Base-by-base conservation (phyloP, 2,329 filamentous ascomycete species). In the Cladosporium sp. region DNA sequence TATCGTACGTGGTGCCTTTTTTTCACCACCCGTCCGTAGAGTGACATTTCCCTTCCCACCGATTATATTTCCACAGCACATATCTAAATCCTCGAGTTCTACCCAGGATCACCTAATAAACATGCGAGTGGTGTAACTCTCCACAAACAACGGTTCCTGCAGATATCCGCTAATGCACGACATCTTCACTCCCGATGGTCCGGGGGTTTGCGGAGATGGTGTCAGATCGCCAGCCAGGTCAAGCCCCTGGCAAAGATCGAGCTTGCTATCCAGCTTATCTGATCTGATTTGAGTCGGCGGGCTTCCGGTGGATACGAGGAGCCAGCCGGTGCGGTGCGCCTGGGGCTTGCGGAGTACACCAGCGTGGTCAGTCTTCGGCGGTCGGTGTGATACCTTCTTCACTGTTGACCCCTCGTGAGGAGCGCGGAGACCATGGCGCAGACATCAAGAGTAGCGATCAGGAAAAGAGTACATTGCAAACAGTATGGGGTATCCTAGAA, bases 161-260 rank as follows among this genome's bases (percentile, higher is more conserved):
- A 63, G 50, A 16, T 8, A 31, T 26, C 50, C 61, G 26, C 61
- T 63, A 63, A 63, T 55, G 61, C 61, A 63, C 61, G 33, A 56
- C 61, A 53, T 63, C 61, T 49, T 49, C 58, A 49, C 49, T 62
- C 60, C 49, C 46, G 29, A 7, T 4, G n/a, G n/a, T 46, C 40
- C 40, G 40, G 40, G 40, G 40, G n/a, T 46, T 46, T 46, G 40
- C 40, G 40, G 40, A 46, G 40, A 46, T 46, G 40, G 40, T 28
- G 57, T 49, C 57, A 35, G 59, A 52, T 52, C 59, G 29, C 40
- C 46, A 60, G 57, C 37, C 44, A 50, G 52, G 52, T 55, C 49
- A 37, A 29, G 49, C 21, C 29, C 37, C 23, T 18, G n/a, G 14
- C 23, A 40, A 29, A 62, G 60, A 55, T 53, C 11, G 14, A 62